phyloP scores from a whole-genome alignment of 1,284 basidiomycete genomes.

The Trametes pubescens region DNA sequence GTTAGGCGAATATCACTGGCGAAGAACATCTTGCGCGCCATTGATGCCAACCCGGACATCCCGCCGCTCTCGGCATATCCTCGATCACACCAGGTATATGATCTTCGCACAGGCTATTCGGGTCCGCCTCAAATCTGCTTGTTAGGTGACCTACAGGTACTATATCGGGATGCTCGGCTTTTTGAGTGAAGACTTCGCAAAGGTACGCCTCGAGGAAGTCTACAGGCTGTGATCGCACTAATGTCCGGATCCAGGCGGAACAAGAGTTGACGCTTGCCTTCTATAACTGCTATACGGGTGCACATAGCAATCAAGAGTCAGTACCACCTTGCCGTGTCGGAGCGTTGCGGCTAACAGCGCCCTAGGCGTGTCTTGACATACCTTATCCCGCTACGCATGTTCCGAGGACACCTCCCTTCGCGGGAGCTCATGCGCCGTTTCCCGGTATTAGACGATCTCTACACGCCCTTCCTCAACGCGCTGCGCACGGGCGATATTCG shows the following conservation, averaged over 20 bases:
- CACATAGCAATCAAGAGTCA: constrained; percentile 83
- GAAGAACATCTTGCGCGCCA: constrained; percentile 91
- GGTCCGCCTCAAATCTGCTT: constrained; percentile 6
- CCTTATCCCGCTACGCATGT: constrained; percentile 87
- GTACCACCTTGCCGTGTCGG: constrained; percentile 38
- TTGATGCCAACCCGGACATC: constrained; percentile 86
- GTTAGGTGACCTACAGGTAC: constrained; percentile 88
- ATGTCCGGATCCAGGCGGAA: constrained; percentile 63
- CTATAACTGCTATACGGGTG: constrained; percentile 75
- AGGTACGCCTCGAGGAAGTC: constrained; percentile 51
- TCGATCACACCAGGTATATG: constrained; percentile 84
- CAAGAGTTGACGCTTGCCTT: constrained; percentile 85
- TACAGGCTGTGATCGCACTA: not conserved
- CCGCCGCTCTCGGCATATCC: constrained; percentile 83
- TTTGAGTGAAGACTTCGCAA: constrained; percentile 89
- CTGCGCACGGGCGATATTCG: constrained; percentile 82
- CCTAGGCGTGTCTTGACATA: constrained; percentile 87
- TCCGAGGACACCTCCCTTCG: constrained; percentile 87
- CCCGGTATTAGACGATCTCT: constrained; percentile 78
- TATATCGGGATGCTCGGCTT: constrained; percentile 96
- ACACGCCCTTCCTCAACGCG: constrained; percentile 81
- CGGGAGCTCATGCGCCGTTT: constrained; percentile 72
- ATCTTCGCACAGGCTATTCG: not conserved
- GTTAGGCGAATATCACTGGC: constrained; percentile 91
- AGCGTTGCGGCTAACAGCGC: constrained; percentile 6